A percentile compares a stretch with the other conserved stretches of the same genome.
phyloP scores from a whole-genome alignment of 495 filamentous ascomycete species.

The Trichocladium antarcticum region DNA sequence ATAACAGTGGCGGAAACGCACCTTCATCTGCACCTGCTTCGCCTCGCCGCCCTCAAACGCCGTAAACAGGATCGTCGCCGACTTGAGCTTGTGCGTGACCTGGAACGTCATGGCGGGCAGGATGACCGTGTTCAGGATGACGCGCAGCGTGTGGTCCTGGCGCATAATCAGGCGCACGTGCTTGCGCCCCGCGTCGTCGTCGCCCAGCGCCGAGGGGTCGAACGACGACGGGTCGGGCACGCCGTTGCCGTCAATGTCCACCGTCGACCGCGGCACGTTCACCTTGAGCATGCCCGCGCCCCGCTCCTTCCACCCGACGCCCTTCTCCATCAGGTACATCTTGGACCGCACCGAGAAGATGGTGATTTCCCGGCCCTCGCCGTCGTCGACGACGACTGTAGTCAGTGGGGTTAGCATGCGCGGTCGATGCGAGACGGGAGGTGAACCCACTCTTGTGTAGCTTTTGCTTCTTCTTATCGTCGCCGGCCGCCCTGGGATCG shows the following conservation, averaged over 20 bases:
- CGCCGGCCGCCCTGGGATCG: slow-evolving; percentile 29
- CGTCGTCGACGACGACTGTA: slow-evolving; percentile 43
- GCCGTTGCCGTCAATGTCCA: slow-evolving; percentile 37
- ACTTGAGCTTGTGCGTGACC: slow-evolving; percentile 52
- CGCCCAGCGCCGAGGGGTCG: slow-evolving; percentile 38
- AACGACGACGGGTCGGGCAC: slow-evolving; percentile 34
- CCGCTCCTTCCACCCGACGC: slow-evolving; percentile 68
- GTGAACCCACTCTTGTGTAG: slow-evolving; percentile 51
- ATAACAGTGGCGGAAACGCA: slow-evolving; percentile 29
- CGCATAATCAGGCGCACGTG: slow-evolving; percentile 69
- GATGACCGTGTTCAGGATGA: slow-evolving; percentile 74
- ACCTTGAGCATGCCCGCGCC: slow-evolving; percentile 74
- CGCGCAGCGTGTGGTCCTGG: slow-evolving; percentile 70
- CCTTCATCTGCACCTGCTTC: slow-evolving; percentile 58
- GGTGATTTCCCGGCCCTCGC: slow-evolving; percentile 69
- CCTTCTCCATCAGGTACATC: slow-evolving; percentile 61
- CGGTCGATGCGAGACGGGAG: neutral
- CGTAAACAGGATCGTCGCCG: slow-evolving; percentile 43
- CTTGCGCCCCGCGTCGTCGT: slow-evolving; percentile 27
- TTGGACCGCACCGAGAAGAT: slow-evolving; percentile 56
- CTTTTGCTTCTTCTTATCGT: slow-evolving; percentile 56
- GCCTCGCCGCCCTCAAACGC: slow-evolving; percentile 48
- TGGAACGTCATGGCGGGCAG: slow-evolving; percentile 63
- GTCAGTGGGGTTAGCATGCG: neutral
- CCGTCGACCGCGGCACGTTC: slow-evolving; percentile 51